These are phyloP conservation scores for Pythium phragmitis DNA, from an alignment of 352 stramenopile species.

Conservation along the genomic window DNA sequence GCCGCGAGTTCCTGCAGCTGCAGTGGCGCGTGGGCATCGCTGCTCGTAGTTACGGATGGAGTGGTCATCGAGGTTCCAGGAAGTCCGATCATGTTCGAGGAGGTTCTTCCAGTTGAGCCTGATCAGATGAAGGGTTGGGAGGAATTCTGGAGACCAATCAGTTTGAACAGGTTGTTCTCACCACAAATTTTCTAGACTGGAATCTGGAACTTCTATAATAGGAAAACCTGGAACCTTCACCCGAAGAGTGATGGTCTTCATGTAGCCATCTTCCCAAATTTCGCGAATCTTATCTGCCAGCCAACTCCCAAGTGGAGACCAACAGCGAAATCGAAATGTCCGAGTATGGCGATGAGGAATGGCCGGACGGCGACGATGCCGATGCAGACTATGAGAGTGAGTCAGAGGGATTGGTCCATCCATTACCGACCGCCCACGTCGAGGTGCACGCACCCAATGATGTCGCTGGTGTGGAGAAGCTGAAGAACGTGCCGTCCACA, in stretches of 20 bases:
- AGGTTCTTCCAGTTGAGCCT: constrained; percentile 22
- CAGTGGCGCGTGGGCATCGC: background rate
- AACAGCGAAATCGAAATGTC: background rate
- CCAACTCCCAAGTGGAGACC: background rate
- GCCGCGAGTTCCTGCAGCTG: constrained; percentile 18
- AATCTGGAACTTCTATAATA: constrained; percentile 12
- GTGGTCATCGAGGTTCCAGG: constrained; percentile 25
- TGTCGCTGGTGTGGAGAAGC: constrained; percentile 5
- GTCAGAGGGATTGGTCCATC: constrained; percentile 11
- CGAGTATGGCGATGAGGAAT: constrained; percentile 15
- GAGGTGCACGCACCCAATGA: background rate
- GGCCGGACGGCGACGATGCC: constrained; percentile 3
- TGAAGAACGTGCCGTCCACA: background rate
- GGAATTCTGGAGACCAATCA: constrained; percentile 12
- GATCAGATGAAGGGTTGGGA: background rate
- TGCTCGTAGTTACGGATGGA: background rate
- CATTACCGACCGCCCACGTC: background rate
- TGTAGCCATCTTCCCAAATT: constrained; percentile 16
- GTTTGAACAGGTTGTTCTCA: background rate
- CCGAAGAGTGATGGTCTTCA: constrained; percentile 1
- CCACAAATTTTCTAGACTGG: constrained; percentile 4
- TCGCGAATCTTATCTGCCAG: background rate
- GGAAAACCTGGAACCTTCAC: background rate
- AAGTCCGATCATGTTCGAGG: constrained; percentile 12
- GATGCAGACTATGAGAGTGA: constrained; percentile 7